Evolutionary conservation across 2,329 filamentous ascomycete species (phyloP).

Genomic region (Helicocarpus griseus): DNA sequence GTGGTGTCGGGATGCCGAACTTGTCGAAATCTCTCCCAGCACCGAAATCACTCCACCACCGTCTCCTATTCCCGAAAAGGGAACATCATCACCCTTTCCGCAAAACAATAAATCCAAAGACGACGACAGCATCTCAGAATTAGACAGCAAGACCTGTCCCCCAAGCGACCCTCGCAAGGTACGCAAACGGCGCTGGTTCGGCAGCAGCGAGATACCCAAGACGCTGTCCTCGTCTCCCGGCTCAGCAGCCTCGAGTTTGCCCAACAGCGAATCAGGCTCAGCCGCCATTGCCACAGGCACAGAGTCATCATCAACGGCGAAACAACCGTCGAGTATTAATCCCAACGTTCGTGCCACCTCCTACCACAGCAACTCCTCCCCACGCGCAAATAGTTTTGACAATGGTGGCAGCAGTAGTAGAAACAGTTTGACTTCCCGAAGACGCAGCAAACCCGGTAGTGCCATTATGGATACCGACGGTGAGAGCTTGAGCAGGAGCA

Average conservation of each 20-base stretch:
- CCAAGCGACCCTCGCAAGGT: conserved; percentile 22
- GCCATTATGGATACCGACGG: conserved; percentile 16
- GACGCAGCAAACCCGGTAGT: conserved; percentile 19
- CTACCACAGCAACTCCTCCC: conserved; percentile 1
- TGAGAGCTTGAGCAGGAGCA: conserved; percentile 16
- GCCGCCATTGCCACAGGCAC: neutral
- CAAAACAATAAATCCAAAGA: conserved; percentile 15
- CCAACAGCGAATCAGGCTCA: neutral
- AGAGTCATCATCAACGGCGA: neutral
- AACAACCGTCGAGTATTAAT: neutral
- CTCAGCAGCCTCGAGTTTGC: conserved; percentile 4
- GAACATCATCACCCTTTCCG: conserved; percentile 18
- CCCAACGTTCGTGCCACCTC: conserved; percentile 4
- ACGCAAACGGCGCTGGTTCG: conserved; percentile 30
- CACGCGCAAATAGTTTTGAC: conserved; percentile 5
- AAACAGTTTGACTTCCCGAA: conserved; percentile 3
- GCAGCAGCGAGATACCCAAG: conserved; percentile 8
- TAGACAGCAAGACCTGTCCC: conserved; percentile 20
- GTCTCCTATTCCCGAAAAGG: conserved; percentile 31
- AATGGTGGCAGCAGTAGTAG: conserved; percentile 12
- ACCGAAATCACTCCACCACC: conserved; percentile 13
- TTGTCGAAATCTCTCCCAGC: conserved; percentile 59
- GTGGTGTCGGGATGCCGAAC: conserved; percentile 93
- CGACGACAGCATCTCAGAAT: conserved; percentile 11
- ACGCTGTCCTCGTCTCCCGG: conserved; percentile 5